Evolutionary conservation across 345 rosid species (phyloP), one percentile per base, ranked within the genome.

Genomic region (Aethionema arabicum): DNA sequence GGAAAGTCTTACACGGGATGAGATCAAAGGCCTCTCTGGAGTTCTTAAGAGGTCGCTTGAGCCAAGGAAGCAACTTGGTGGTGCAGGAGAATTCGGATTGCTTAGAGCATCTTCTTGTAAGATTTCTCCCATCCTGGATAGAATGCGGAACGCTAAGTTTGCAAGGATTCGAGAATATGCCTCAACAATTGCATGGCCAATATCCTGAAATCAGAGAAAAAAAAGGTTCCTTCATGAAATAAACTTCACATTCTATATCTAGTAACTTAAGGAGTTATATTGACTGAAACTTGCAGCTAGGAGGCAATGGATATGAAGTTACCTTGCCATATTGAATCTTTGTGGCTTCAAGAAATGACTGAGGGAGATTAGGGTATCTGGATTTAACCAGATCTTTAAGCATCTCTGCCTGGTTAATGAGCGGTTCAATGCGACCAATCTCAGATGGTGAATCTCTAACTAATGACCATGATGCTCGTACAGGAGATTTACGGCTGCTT

Each of bases 241-340:
- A 33, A 32, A 30, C 11, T 10, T 6, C n/a, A 4, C n/a, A 12
- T 8, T 40, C 2, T 7, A 12, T 40, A 40, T 8, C n/a, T 6
- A 40, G 44, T 37, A 37, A 3, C 11, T 6, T 6, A 37, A 6
- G 40, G 40, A 6, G 11, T 37, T 37, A 37, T 37, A 37, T 6
- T 37, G 11, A 29, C 15, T 45, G 4, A 45, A 11, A 21, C 13
- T 30, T 27, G 16, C 9, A 35, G 33, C 6, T 35, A 65, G 7
- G 12, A 69, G 45, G 52, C 11, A 11, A 32, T 10, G 39, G 40
- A 44, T 44, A 14, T 13, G 30, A 43, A 44, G 29, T 43, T 38
- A 86, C 96, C 84, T 77, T 86, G 72, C 93, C 91, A 39, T 76
- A 89, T 15, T 84, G 83, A 73, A 89, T 70, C 77, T 89, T 89